phyloP scores from a whole-genome alignment of 2,329 filamentous ascomycete genomes.

The Sporothrix dimorphospora region DNA sequence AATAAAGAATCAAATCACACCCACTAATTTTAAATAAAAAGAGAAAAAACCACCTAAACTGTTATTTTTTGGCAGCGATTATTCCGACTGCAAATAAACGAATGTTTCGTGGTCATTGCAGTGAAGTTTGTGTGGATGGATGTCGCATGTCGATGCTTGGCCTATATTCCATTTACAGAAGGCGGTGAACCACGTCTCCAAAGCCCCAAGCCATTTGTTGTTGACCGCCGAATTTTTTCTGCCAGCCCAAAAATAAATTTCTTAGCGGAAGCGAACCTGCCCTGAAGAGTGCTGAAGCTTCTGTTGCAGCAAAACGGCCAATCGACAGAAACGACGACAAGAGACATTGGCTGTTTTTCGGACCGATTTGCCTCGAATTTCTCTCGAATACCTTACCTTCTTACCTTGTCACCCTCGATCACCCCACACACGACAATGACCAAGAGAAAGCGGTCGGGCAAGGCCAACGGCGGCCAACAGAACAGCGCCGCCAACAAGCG shows the following conservation, averaged over 20 bases:
- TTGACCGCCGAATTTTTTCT: constrained; percentile 27
- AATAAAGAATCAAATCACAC: too few species aligned
- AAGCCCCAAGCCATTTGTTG: not conserved
- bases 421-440: constrained; percentile 23
- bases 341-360: not conserved
- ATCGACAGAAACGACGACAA: not conserved
- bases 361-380: too few species aligned
- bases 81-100: too few species aligned
- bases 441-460: constrained; percentile 33
- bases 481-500: constrained; percentile 27
- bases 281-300: constrained; percentile 2
- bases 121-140: too few species aligned
- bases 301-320: not conserved
- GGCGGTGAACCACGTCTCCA: constrained; percentile 3
- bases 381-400: not conserved
- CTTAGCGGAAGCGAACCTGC: constrained; percentile 12
- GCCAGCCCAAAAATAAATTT: constrained; percentile 25
- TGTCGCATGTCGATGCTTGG: too few species aligned
- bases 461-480: constrained; percentile 1
- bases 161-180: not conserved
- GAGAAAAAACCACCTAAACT: too few species aligned
- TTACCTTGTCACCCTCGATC: too few species aligned
- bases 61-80: too few species aligned
- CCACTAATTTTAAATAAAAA: too few species aligned
- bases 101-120: too few species aligned